Evolutionary conservation across 148 eudicot species (phyloP).

Genomic region (Heliosperma pusillum): DNA sequence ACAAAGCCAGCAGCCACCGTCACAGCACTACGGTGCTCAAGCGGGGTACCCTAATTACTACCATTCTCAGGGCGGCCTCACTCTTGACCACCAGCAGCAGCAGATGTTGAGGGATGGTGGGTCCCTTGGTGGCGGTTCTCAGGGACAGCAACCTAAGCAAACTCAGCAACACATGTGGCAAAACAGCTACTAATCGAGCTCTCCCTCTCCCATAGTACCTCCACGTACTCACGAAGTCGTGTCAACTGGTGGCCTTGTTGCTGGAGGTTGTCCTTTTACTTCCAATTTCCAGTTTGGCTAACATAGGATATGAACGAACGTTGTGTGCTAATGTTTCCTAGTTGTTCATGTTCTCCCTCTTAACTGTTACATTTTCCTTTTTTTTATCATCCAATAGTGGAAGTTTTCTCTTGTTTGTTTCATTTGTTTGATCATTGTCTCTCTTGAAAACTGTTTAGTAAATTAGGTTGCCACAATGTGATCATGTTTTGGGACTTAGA

Average conservation of each 20-base stretch:
- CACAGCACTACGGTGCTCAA: slow-evolving; percentile 60
- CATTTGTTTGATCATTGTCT: background rate
- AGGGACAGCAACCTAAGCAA: slow-evolving; percentile 72
- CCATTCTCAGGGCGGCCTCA: slow-evolving; percentile 63
- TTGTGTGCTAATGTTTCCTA: slow-evolving; percentile 1
- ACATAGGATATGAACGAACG: slow-evolving; percentile 45
- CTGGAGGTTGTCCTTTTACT: slow-evolving; percentile 36
- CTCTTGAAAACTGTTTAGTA: no score
- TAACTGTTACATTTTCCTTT: background rate
- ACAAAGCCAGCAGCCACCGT: slow-evolving; percentile 48
- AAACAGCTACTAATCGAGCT: slow-evolving; percentile 59
- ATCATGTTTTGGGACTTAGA: no score
- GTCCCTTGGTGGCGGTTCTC: slow-evolving; percentile 45
- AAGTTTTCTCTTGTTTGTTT: slow-evolving; percentile 14
- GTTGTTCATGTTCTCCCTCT: slow-evolving; percentile 1
- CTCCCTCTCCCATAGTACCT: slow-evolving; percentile 7
- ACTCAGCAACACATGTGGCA: slow-evolving; percentile 75
- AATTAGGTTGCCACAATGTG: no score
- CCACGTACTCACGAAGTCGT: slow-evolving; percentile 10
- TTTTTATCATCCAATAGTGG: slow-evolving; percentile 21
- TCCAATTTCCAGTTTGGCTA: slow-evolving; percentile 39
- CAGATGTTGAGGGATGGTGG: slow-evolving; percentile 68
- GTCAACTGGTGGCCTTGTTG: slow-evolving; percentile 37
- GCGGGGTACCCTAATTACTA: slow-evolving; percentile 69
- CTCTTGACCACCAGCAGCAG: slow-evolving; percentile 62